Percentiles rank a stretch among this genome's conserved stretches.
Evolutionary conservation across 2,329 filamentous ascomycete genomes (phyloP).

Genomic region (Endoconidiophora laricicola): DNA sequence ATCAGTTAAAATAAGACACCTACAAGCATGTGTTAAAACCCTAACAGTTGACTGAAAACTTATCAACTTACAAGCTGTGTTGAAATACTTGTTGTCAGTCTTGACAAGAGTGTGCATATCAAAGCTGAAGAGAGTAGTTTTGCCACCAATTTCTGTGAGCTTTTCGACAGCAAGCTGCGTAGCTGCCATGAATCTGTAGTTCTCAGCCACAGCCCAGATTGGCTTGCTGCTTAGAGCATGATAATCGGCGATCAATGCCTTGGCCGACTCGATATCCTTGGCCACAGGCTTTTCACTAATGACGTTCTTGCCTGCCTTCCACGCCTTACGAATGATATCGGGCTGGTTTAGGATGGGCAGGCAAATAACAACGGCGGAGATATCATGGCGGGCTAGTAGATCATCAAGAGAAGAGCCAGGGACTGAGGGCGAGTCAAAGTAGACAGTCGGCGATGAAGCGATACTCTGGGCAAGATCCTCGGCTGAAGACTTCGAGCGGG

Average conservation of each 20-base stretch:
- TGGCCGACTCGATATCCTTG: slow-evolving; percentile 33
- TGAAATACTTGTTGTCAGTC: slow-evolving; percentile 29
- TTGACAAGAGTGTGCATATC: slow-evolving; percentile 28
- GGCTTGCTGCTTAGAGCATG: slow-evolving; percentile 17
- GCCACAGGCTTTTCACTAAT: slow-evolving; percentile 54
- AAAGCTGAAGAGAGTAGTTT: slow-evolving; percentile 22
- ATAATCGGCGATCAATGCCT: slow-evolving; percentile 24
- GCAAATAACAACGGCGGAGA: slow-evolving; percentile 38
- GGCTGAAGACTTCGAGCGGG: slow-evolving; percentile 43
- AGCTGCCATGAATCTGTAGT: slow-evolving; percentile 47
- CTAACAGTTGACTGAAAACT: background rate
- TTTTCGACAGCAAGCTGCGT: slow-evolving; percentile 30
- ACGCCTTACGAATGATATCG: slow-evolving; percentile 37
- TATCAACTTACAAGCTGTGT: slow-evolving; percentile 26
- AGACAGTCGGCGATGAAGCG: slow-evolving; percentile 1
- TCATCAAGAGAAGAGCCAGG: slow-evolving; percentile 30
- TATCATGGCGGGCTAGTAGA: slow-evolving; percentile 36
- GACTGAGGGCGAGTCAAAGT: slow-evolving; percentile 19
- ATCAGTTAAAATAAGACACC: background rate
- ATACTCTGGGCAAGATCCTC: slow-evolving; percentile 15
- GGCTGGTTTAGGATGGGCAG: slow-evolving; percentile 48
- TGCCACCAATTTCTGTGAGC: slow-evolving; percentile 10
- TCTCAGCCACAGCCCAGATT: slow-evolving; percentile 51
- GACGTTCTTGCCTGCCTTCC: slow-evolving; percentile 52
- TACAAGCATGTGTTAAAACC: background rate